These are phyloP conservation scores for Sphaceloma murrayae DNA, from an alignment of 2,329 filamentous ascomycete genomes.

Conservation along the genomic window DNA sequence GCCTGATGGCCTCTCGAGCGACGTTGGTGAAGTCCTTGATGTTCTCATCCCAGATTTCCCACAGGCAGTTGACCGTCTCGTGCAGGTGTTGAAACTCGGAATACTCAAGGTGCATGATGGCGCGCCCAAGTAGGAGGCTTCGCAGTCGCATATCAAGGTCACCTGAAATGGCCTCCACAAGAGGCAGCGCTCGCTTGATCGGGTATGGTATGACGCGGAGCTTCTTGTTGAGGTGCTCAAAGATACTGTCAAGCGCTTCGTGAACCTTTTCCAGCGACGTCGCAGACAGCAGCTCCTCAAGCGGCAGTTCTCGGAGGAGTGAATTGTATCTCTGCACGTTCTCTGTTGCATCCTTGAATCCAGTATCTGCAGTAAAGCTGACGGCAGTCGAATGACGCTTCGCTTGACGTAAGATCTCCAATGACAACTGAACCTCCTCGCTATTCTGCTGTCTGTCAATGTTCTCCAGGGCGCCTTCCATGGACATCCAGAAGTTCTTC, in stretches of 20 bases:
- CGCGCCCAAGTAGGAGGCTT: slow-evolving; percentile 71
- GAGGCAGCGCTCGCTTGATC: slow-evolving; percentile 75
- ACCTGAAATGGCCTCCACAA: slow-evolving; percentile 94
- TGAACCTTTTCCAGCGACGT: slow-evolving; percentile 81
- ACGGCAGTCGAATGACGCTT: slow-evolving; percentile 97
- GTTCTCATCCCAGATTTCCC: slow-evolving; percentile 88
- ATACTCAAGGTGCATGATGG: slow-evolving; percentile 86
- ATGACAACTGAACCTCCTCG: slow-evolving; percentile 78
- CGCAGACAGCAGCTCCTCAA: slow-evolving; percentile 88
- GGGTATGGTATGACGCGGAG: slow-evolving; percentile 93
- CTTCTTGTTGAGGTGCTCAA: slow-evolving; percentile 94
- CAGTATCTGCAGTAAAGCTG: slow-evolving; percentile 92
- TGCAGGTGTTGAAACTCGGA: slow-evolving; percentile 81
- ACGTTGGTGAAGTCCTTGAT: slow-evolving; percentile 98
- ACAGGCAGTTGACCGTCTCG: slow-evolving; percentile 73
- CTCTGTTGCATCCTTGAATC: slow-evolving; percentile 89
- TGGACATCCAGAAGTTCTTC: slow-evolving; percentile 97
- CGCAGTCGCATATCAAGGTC: slow-evolving; percentile 85
- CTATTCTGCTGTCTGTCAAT: slow-evolving; percentile 84
- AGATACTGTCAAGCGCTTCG: slow-evolving; percentile 82
- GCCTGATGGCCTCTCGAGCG: slow-evolving; percentile 84
- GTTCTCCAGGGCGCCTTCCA: slow-evolving; percentile 85
- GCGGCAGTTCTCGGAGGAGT: slow-evolving; percentile 93
- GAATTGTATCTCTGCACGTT: slow-evolving; percentile 98
- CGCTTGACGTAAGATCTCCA: slow-evolving; percentile 91